Evolutionary conservation across 179 eudicot genomes (phyloP), one percentile per base, ranked within the genome.

Genomic region (Corrigiola litoralis): DNA sequence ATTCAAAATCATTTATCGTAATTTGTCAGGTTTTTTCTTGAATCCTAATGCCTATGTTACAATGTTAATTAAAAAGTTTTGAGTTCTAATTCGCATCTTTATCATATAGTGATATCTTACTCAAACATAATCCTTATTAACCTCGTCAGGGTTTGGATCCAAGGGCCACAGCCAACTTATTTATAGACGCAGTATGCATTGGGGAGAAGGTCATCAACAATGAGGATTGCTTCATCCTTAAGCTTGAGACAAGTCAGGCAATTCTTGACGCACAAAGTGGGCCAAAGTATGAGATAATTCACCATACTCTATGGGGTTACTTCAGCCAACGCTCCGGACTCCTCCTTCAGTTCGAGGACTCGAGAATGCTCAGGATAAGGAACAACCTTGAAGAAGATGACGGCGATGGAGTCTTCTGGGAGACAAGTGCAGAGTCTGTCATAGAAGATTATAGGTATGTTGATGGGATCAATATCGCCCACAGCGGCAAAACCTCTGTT

Each of bases 291-390:
- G 97, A 90, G 69, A 86, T 94, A 67, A 87, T 87, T 46, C 94
- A 90, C 77, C 97, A 94, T 76, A 90, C 97, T 1, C 51, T 90
- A 7, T 90, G 97, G 99, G 99, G 99, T 0, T 94, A 90, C 75
- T 94, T 94, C 63, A 90, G 99, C 83, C 97, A 90, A 70, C 79
- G 96, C 67, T 87, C 97, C 0, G 99, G 99, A 4, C 84, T 94
- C 0, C 67, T 90, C 5, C 78, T 86, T 5, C 95, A 94, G 62
- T 87, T 94, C 23, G 99, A 90, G 78, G 99, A 94, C 78, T 90
- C 99, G 1, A 77, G 91, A 65, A 78, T 94, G 72, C 79, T 94
- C 0, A 61, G 87, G 0, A 83, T 94, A 68, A 90, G 82, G 66
- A 83, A 76, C 12, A 68, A 68, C 32, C 70, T 72, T 18, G 88